These are phyloP conservation scores for Garcia nutans DNA, from an alignment of 345 rosid species.

Conservation along the genomic window DNA sequence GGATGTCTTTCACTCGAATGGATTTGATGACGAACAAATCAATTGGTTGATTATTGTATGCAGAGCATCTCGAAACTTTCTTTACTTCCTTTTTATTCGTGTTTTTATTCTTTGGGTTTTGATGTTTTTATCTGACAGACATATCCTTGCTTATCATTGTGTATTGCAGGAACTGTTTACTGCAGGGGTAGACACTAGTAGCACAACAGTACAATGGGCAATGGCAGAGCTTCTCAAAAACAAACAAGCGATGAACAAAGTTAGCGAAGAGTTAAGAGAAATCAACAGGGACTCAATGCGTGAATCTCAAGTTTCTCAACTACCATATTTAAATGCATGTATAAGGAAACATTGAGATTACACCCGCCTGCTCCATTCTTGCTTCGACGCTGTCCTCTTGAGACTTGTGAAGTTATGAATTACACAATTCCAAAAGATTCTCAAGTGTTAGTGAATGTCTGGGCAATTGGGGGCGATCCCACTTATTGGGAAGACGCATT, in stretches of 20 bases:
- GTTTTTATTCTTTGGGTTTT: too few relatives aligned
- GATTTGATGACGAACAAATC: conserved; percentile 18
- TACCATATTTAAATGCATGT: conserved; percentile 17
- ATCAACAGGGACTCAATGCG: not conserved
- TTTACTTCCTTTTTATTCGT: too few relatives aligned
- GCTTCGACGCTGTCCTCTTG: conserved; percentile 9
- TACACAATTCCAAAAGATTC: conserved; percentile 18
- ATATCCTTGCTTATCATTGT: not conserved
- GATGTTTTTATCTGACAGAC: too few relatives aligned
- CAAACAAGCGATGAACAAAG: not conserved
- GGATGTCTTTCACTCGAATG: conserved; percentile 17
- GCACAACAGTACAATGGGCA: conserved; percentile 13
- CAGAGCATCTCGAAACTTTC: too few relatives aligned
- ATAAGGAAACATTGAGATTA: conserved; percentile 21
- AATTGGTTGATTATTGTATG: conserved; percentile 18
- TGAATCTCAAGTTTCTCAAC: not conserved
- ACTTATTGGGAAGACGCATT: conserved; percentile 16
- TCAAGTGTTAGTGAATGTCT: conserved; percentile 17
- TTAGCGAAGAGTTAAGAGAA: conserved; percentile 7
- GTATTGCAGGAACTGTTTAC: conserved; percentile 7
- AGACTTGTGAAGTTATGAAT: conserved; percentile 22
- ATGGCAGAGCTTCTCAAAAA: conserved; percentile 17
- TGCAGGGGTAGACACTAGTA: conserved; percentile 16
- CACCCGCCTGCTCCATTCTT: conserved; percentile 21
- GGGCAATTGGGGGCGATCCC: conserved; percentile 23